These are phyloP conservation scores for Aspergillus calidoustus DNA, from an alignment of 2,329 filamentous ascomycete genomes.

Conservation along the genomic window DNA sequence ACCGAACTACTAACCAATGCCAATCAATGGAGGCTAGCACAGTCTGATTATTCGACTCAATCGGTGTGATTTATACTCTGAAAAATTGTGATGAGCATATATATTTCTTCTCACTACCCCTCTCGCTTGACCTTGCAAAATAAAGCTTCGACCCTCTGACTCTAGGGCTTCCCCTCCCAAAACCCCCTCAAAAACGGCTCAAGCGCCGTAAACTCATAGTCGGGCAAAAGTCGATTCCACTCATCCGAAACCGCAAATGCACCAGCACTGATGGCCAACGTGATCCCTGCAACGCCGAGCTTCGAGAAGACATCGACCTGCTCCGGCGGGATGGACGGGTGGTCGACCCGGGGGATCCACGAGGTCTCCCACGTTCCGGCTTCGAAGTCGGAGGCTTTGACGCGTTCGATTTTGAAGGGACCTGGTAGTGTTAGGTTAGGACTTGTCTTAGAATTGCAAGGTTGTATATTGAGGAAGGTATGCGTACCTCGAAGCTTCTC, in stretches of 20 bases:
- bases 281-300: neutral
- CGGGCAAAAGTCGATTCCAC: conserved; percentile 15
- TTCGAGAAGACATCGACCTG: neutral
- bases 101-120: no score
- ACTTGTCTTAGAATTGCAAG: no score
- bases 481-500: conserved; percentile 10
- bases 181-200: conserved; percentile 2
- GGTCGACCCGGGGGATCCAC: conserved; percentile 12
- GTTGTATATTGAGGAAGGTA: no score
- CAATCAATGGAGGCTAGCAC: neutral
- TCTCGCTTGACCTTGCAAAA: no score
- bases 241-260: neutral
- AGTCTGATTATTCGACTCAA: no score
- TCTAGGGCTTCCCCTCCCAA: conserved; percentile 10
- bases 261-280: neutral
- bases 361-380: conserved; percentile 4
- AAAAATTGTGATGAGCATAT: no score
- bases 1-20: neutral
- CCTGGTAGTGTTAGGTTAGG: neutral
- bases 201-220: conserved; percentile 7
- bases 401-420: conserved; percentile 1
- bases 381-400: neutral
- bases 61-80: no score
- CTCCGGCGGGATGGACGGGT: conserved; percentile 8
- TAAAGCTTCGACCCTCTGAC: no score